Percentiles rank a stretch among this genome's conserved stretches.
These are phyloP conservation scores for Fagopyrum homotropicum DNA, from an alignment of 148 eudicot genomes.

Conservation along the genomic window DNA sequence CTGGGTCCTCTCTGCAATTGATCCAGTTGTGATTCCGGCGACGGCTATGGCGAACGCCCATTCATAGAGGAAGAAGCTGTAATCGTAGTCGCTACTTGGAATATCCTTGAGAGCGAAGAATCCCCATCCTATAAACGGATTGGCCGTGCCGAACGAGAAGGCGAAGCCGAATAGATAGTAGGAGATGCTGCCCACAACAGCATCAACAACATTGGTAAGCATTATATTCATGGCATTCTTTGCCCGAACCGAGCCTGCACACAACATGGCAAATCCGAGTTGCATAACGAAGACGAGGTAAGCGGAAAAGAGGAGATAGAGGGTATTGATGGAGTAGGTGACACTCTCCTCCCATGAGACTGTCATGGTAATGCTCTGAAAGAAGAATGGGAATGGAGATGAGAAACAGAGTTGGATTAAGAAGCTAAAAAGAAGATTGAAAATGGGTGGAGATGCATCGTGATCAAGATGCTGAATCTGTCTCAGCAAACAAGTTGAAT, in stretches of 20 bases:
- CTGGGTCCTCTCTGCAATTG: constrained; percentile 68
- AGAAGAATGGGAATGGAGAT: too few species aligned
- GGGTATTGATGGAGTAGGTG: constrained; percentile 50
- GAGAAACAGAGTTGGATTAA: constrained; percentile 4
- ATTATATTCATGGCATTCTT: constrained; percentile 73
- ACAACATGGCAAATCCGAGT: constrained; percentile 72
- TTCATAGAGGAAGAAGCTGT: constrained; percentile 58
- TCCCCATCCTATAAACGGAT: constrained; percentile 49
- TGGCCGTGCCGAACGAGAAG: constrained; percentile 54
- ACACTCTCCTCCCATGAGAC: constrained; percentile 55
- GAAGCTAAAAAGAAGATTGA: not conserved
- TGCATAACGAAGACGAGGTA: constrained; percentile 66
- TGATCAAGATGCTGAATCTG: not conserved
- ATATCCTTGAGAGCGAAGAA: constrained; percentile 45
- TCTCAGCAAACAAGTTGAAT: constrained; percentile 4
- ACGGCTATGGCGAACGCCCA: constrained; percentile 81
- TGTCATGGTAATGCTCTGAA: constrained; percentile 26
- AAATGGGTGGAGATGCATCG: constrained; percentile 10
- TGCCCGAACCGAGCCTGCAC: constrained; percentile 81
- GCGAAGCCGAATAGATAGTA: constrained; percentile 67
- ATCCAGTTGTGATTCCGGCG: constrained; percentile 63
- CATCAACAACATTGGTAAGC: constrained; percentile 72
- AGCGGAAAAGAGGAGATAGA: constrained; percentile 60
- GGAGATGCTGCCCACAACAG: constrained; percentile 57
- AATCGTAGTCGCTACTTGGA: constrained; percentile 38